These are phyloP conservation scores for Phytophthora podocarpi DNA, from an alignment of 352 stramenopile species.

Conservation along the genomic window DNA sequence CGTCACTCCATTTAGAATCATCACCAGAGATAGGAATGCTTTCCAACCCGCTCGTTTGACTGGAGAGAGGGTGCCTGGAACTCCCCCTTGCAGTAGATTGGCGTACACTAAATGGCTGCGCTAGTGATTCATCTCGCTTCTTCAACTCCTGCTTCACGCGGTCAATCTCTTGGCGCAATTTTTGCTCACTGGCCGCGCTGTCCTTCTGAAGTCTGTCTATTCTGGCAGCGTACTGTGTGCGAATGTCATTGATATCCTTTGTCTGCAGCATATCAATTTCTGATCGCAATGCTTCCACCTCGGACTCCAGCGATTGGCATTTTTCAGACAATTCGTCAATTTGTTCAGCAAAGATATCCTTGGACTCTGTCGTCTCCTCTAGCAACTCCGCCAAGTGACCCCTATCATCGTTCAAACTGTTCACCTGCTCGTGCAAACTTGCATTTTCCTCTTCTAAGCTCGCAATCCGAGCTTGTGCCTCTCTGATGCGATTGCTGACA, in stretches of 20 bases:
- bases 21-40: conserved; percentile 32
- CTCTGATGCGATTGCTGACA: conserved; percentile 39
- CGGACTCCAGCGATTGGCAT: conserved; percentile 43
- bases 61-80: conserved; percentile 6
- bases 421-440: conserved; percentile 33
- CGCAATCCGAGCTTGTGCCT: conserved; percentile 28
- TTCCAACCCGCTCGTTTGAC: conserved; percentile 11
- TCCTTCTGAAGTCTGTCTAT: conserved; percentile 68
- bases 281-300: conserved; percentile 60
- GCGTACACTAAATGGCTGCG: conserved; percentile 23
- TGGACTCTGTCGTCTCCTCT: conserved; percentile 47
- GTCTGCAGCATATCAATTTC: conserved; percentile 75
- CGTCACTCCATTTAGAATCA: conserved; percentile 28
- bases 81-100: conserved; percentile 6
- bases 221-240: conserved; percentile 42
- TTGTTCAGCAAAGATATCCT: conserved; percentile 56
- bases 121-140: conserved; percentile 31
- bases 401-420: conserved; percentile 35
- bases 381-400: conserved; percentile 41
- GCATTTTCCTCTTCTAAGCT: conserved; percentile 51
- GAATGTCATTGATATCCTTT: conserved; percentile 59
- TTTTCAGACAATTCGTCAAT: conserved; percentile 53
- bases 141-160: conserved; percentile 51
- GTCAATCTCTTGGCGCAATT: conserved; percentile 60
- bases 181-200: conserved; percentile 42